A percentile compares a stretch with the other conserved stretches of the same genome.
Conservation (phyloP, 768 basidiomycete species). For the Trametes maxima region DNA sequence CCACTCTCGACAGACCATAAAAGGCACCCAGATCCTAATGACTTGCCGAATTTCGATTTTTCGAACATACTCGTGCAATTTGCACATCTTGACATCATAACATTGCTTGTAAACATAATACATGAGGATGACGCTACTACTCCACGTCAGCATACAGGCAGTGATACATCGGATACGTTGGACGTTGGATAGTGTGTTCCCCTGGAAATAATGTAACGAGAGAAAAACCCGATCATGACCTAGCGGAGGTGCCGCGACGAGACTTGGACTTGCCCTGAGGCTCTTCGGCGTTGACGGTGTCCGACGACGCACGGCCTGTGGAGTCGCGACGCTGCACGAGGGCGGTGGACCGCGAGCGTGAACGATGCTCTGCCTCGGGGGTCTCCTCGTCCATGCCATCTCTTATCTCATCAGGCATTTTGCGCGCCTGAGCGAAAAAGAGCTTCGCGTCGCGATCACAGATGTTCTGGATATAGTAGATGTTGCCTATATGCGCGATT, state of each 20-base stretch:
- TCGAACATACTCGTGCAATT: not conserved
- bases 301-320: conserved; percentile 20
- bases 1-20: not conserved
- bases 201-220: not conserved
- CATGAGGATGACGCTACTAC: not conserved
- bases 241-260: conserved; percentile 16
- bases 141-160: not conserved
- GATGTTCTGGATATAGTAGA: conserved; percentile 89
- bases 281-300: conserved; percentile 18
- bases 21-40: not conserved
- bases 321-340: conserved; percentile 8
- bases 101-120: conserved; percentile 9
- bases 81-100: not conserved
- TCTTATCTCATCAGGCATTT: conserved; percentile 35
- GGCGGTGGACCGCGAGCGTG: conserved; percentile 17
- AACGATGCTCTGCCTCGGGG: conserved; percentile 1
- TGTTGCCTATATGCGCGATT: conserved; percentile 62
- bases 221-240: not conserved
- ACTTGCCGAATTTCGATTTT: not conserved
- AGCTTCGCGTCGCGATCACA: conserved; percentile 75
- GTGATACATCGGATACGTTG: not conserved
- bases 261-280: conserved; percentile 13
- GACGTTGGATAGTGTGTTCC: not conserved
- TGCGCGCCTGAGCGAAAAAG: conserved; percentile 90
- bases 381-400: conserved; percentile 8